Conservation (phyloP, 495 filamentous ascomycete species). For the Hyaloscypha hepaticicola region DNA sequence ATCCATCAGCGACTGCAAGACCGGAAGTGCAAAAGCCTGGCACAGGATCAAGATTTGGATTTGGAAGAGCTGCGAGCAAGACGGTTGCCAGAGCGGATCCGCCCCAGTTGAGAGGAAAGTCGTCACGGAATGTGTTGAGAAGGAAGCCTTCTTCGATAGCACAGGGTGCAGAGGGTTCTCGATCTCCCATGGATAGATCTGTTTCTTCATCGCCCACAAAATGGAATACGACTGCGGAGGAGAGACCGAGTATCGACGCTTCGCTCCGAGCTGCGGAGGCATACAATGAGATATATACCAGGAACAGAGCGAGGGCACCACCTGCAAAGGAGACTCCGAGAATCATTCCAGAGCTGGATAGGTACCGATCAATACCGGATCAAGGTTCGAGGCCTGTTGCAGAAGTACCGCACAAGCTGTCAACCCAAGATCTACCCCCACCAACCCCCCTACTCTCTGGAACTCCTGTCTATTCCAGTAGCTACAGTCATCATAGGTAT, state of each 20-base stretch:
- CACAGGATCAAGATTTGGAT: conserved; percentile 26
- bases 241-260: conserved; percentile 36
- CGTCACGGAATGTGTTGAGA: conserved; percentile 42
- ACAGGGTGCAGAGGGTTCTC: conserved; percentile 32
- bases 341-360: conserved; percentile 53
- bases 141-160: conserved; percentile 49
- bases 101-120: conserved; percentile 31
- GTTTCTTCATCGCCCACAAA: conserved; percentile 23
- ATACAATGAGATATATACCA: conserved; percentile 32
- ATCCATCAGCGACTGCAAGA: conserved; percentile 21
- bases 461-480: conserved; percentile 29
- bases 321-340: conserved; percentile 37
- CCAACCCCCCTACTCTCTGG: conserved; percentile 63
- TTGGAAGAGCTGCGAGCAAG: conserved; percentile 26
- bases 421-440: conserved; percentile 61
- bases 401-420: conserved; percentile 45
- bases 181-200: conserved; percentile 14
- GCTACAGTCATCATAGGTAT: conserved; percentile 46
- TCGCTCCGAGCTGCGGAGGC: conserved; percentile 27
- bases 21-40: conserved; percentile 10
- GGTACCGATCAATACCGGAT: conserved; percentile 45
- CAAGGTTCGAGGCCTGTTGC: conserved; percentile 33
- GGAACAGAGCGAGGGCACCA: conserved; percentile 15
- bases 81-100: conserved; percentile 15
- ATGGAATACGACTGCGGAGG: conserved; percentile 29